Percentiles rank a stretch among this genome's conserved stretches.
phyloP scores from a whole-genome alignment of 1,284 basidiomycete species.

The Psilocybe mexicana region DNA sequence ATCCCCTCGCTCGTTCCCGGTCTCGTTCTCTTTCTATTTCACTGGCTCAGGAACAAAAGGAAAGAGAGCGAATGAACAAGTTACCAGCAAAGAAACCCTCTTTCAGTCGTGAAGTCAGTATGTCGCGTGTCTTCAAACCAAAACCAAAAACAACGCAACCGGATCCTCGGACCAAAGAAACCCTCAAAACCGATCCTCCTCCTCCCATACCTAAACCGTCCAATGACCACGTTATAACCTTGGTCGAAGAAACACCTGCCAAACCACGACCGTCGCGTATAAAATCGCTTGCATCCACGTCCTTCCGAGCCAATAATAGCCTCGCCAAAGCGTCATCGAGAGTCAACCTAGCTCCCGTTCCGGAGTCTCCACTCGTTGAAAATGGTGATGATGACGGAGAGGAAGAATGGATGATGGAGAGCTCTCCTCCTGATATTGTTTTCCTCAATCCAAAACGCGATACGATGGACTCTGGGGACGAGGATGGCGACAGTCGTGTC shows the following conservation, averaged over 20 bases:
- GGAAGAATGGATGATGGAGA: conserved; percentile 40
- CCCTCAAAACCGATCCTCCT: conserved; percentile 9
- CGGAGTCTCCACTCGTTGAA: conserved; percentile 3
- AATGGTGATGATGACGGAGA: conserved; percentile 30
- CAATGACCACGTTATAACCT: conserved; percentile 42
- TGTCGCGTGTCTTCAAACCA: conserved; percentile 66
- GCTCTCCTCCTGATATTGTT: conserved; percentile 42
- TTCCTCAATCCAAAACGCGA: conserved; percentile 26
- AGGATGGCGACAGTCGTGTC: not conserved
- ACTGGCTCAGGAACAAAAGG: conserved; percentile 50
- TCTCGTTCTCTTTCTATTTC: conserved; percentile 69
- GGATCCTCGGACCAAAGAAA: not conserved
- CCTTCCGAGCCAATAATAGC: conserved; percentile 1
- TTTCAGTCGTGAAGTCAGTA: conserved; percentile 67
- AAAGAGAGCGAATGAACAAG: conserved; percentile 43
- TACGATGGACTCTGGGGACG: conserved; percentile 10
- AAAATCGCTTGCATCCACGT: not conserved
- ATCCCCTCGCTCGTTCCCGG: conserved; percentile 38
- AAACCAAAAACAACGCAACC: conserved; percentile 27
- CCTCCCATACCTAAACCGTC: conserved; percentile 13
- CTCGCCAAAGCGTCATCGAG: not conserved
- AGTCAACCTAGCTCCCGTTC: not conserved
- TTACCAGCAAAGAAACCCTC: conserved; percentile 44
- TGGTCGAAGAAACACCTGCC: conserved; percentile 61
- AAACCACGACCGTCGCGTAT: conserved; percentile 13